Base-by-base conservation (phyloP, 306 rosid genomes). In the Senna siamea region DNA sequence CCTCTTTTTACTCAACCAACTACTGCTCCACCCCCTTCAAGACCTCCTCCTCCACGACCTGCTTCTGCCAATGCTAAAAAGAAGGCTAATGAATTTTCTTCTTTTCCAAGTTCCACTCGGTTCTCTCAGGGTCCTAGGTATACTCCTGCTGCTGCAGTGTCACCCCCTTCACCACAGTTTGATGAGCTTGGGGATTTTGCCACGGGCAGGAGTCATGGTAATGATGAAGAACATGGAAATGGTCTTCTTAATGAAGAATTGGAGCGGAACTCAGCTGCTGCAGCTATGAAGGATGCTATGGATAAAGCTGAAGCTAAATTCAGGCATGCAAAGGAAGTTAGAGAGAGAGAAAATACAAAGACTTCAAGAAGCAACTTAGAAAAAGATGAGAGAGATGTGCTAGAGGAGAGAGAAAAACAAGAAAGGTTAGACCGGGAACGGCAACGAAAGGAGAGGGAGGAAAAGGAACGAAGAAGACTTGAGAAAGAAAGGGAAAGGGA, bases 271-370 rank as follows among this genome's bases (percentile, higher is more conserved):
- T 87, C 96, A n/a, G 99, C 87, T 64, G 97, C 98, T 66, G 99
- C 91, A 10, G 99, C 99, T 62, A 89, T 95, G 96, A 94, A 92
- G 84, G 99, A 95, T 82, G 96, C 98, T 59, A 90, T 95, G 99
- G 98, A 92, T 76, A 88, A 76, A 83, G 99, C 99, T 73, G 93
- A 95, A 85, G 97, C 97, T 46, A 88, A 92, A 85, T 92, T 95
- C 70, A 87, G 88, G 74, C 95, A 90, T 81, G 99, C 98, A 19
- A 94, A 79, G 85, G 98, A 77, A 85, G 90, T 90, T 46, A 84
- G 98, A 86, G 98, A 85, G 89, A 89, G 97, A 76, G 97, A 89
- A 86, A 69, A 78, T 78, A 76, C 93, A 72, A 92, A 85, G 80
- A 82, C 93, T 77, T 67, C 85, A 52, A 90, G 89, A 84, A 84